phyloP scores from a whole-genome alignment of 257 asterid species.

The Solanum pinnatisectum region DNA sequence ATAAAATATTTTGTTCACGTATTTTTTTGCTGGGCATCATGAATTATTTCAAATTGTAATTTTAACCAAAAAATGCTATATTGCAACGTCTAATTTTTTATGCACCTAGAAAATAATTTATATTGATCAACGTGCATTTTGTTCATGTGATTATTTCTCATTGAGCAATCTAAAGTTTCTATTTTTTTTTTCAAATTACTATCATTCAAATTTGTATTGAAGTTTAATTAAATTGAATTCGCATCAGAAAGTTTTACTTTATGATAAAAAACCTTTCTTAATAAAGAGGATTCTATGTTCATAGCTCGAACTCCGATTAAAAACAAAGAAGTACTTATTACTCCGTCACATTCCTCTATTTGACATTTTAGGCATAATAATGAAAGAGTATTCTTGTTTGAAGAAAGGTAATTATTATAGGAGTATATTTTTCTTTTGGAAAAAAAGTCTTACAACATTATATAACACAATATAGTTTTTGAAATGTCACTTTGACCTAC shows the following conservation, averaged over 20 bases:
- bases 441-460: not conserved
- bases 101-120: not conserved
- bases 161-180: not conserved
- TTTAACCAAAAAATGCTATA: not conserved
- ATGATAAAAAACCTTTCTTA: not conserved
- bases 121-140: not conserved
- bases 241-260: not conserved
- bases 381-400: not conserved
- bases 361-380: not conserved
- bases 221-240: not conserved
- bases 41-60: not conserved
- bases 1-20: not conserved
- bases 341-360: not conserved
- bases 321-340: not conserved
- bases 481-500: not conserved
- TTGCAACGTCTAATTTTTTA: not conserved
- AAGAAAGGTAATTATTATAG: not conserved
- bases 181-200: not conserved
- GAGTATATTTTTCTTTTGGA: not conserved
- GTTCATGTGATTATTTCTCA: not conserved
- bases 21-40: not conserved
- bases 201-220: not conserved
- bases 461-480: not conserved
- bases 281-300: not conserved
- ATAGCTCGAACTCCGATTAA: not conserved